Base-by-base conservation (phyloP, 164 flowering plant species). In the Stephania japonica region DNA sequence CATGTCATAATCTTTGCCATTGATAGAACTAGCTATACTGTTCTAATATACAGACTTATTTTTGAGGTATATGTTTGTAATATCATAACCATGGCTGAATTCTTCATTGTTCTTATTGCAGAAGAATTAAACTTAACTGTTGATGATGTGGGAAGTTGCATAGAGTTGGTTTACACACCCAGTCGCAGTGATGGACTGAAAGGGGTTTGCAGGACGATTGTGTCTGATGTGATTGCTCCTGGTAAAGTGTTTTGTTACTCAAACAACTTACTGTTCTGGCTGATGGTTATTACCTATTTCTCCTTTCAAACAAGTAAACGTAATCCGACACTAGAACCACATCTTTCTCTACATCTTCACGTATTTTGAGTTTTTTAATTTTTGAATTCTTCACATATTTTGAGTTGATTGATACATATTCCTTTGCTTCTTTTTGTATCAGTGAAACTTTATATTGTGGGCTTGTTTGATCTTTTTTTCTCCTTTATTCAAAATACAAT, bases 161-260 rank as follows among this genome's bases (percentile, higher is more conserved):
- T 95, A 78, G 91, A 95, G 82, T 88, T 95, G 79, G 81, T 89
- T 70, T 95, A 87, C 82, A 87, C 91, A 10, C 98, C 99, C 13
- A 79, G 89, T 23, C 89, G 99, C 44, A 81, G 76, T 26, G 99
- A 95, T 86, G 93, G 92, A 75, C 65, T 80, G 1, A 85, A 79
- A 81, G 98, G 99, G 65, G 81, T 63, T 73, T 85, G 89, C 8
- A 83, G 67, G 82, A 86, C 77, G 73, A 59, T 91, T 41, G 67
- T 87, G 16, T 91, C 99, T 50, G 85, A 83, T 78, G 85, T 77
- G n/a, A 83, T 95, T 77, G 79, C 84, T 73, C 95, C 99, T 72
- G 99, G 99, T 95, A 81, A 78, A 70, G 12, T 74, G 66, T 32
- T 23, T 69, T 68, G 18, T 42, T 26, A 24, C 26, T 41, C 16